Conservation (phyloP, 352 stramenopile species). For the Vaucheria bursata region DNA sequence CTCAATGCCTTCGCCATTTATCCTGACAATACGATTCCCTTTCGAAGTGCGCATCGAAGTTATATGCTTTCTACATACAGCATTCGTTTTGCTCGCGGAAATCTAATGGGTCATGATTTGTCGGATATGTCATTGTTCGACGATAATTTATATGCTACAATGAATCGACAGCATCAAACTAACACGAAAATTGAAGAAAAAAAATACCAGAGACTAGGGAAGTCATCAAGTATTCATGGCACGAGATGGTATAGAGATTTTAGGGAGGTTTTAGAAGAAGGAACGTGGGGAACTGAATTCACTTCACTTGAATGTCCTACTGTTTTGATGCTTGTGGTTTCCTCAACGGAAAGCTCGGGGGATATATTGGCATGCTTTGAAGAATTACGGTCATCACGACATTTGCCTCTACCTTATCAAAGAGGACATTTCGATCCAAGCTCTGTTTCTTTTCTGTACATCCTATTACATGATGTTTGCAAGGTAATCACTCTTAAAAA, state of each 20-base stretch:
- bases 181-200: too few relatives aligned
- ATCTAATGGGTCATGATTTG: slow-evolving; percentile 14
- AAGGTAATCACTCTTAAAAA: too few relatives aligned
- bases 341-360: slow-evolving; percentile 22
- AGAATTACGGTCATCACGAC: slow-evolving; percentile 12
- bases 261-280: slow-evolving; percentile 8
- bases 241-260: slow-evolving; percentile 36
- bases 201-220: too few relatives aligned
- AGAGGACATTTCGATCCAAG: slow-evolving; percentile 23
- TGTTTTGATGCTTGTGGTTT: slow-evolving; percentile 31
- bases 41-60: slow-evolving; percentile 19
- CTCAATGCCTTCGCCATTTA: slow-evolving; percentile 23
- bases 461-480: slow-evolving; percentile 71
- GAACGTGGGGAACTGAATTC: slow-evolving; percentile 22
- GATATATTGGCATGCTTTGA: slow-evolving; percentile 38
- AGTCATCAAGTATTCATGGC: not conserved
- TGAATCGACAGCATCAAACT: not conserved
- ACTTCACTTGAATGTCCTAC: slow-evolving; percentile 34
- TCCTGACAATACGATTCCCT: slow-evolving; percentile 25
- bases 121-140: slow-evolving; percentile 12
- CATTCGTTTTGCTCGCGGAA: slow-evolving; percentile 25
- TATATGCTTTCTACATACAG: slow-evolving; percentile 21
- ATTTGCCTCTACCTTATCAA: slow-evolving; percentile 32
- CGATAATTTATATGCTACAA: slow-evolving; percentile 2
- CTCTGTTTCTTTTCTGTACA: slow-evolving; percentile 61